Base-by-base conservation (phyloP, 495 filamentous ascomycete species). In the Penicillium longicatenatum region DNA sequence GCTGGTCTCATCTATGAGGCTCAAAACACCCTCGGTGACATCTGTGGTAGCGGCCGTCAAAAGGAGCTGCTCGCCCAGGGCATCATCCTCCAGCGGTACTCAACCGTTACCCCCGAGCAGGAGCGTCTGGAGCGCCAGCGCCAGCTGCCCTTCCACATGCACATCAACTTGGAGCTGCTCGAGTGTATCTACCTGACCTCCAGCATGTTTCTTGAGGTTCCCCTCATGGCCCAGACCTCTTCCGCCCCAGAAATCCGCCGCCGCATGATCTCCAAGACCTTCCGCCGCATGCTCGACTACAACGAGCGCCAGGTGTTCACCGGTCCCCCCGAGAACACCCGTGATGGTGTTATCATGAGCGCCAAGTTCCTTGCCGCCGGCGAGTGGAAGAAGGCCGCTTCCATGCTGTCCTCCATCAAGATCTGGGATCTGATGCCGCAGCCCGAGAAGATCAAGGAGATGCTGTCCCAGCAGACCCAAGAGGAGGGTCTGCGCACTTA, bases 261-360 rank as follows among this genome's bases (percentile, higher is more conserved):
- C 80, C 87, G 93, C 57, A 85, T 97, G 71, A 99, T 99, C 76
- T 97, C 92, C 81, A 99, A 99, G 85, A 98, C 95, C 6, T 99
- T 97, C 83, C 91, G 94, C 59, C 90, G 94, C 58, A 96, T 98
- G 89, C 81, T 99, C 50, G 95, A 99, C 73, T 99, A 98, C 79
- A 95, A 97, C 73, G 94, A 98, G 84, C 86, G 94, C 57, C 95
- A 98, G 70, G 96, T 98, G 63, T 98, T 98, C 83, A 98, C 92
- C 26, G 94, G 94, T 14, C 94, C 94, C 22, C 92, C 94, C 9
- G 94, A 98, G 79, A 98, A 98, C 79, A 98, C 95, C 52, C 87
- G 94, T 55, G 94, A 98, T 73, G 94, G 97, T 68, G 93, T 98
- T 63, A 98, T 98, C 90, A 94, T 97, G 78, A 92, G 91, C 35